These are phyloP conservation scores for Neostapfia colusana DNA, from an alignment of 176 grass and related monocot genomes.

Conservation along the genomic window DNA sequence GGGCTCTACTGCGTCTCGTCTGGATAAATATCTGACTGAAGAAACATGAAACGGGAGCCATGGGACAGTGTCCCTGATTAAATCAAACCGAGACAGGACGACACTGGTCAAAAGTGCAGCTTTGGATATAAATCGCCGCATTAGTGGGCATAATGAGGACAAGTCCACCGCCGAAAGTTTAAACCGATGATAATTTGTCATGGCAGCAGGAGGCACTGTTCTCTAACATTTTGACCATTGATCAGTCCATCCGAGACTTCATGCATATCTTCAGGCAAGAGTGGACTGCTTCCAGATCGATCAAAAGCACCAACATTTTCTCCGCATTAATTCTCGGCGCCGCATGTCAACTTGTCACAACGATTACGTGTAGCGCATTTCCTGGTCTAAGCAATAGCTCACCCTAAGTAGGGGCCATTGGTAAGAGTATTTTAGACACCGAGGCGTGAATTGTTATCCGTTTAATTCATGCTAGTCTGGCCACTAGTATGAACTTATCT, in stretches of 20 bases:
- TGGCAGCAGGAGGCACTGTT: slow-evolving; percentile 6
- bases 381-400: not conserved
- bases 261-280: slow-evolving; percentile 22
- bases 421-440: not conserved
- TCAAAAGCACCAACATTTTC: slow-evolving; percentile 13
- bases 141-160: slow-evolving; percentile 54
- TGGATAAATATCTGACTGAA: slow-evolving; percentile 29
- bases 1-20: not conserved
- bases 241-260: slow-evolving; percentile 20
- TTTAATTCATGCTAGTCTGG: slow-evolving; percentile 30
- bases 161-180: slow-evolving; percentile 42
- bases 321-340: slow-evolving; percentile 43
- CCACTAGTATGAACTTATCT: not conserved
- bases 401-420: no score
- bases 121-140: slow-evolving; percentile 37
- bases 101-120: slow-evolving; percentile 31
- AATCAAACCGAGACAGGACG: slow-evolving; percentile 36
- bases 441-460: slow-evolving; percentile 28
- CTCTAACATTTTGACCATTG: slow-evolving; percentile 2
- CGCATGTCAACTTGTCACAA: slow-evolving; percentile 36
- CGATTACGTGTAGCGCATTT: slow-evolving; percentile 47
- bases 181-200: slow-evolving; percentile 28
- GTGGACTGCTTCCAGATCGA: slow-evolving; percentile 23
- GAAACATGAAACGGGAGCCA: slow-evolving; percentile 37
- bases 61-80: slow-evolving; percentile 29